Percentiles rank a stretch among this genome's conserved stretches.
Conservation (phyloP, 2,329 filamentous ascomycete species). For the Dactylonectria estremocensis region DNA sequence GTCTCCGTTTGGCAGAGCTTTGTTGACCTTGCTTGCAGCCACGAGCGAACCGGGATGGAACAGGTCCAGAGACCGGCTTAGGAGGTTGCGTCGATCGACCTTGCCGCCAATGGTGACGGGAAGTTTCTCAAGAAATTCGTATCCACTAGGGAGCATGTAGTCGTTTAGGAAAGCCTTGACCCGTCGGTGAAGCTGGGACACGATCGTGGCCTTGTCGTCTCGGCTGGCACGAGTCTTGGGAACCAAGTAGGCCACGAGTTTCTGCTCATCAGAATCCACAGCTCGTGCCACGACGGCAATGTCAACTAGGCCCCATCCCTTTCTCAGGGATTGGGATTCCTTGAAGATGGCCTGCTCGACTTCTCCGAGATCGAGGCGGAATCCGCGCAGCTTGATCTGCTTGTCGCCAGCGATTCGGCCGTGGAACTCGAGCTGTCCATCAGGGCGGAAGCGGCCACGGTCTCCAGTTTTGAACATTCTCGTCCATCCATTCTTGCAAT, state of each 20-base stretch:
- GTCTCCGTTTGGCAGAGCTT: constrained; percentile 14
- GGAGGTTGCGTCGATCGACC: constrained; percentile 41
- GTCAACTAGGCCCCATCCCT: constrained; percentile 30
- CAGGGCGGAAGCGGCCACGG: constrained; percentile 52
- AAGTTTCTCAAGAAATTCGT: constrained; percentile 39
- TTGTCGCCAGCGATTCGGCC: constrained; percentile 58
- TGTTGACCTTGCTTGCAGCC: constrained; percentile 15
- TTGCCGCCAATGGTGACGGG: constrained; percentile 45
- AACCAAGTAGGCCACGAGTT: constrained; percentile 44
- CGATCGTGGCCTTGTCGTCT: constrained; percentile 31
- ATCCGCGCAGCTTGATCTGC: constrained; percentile 51
- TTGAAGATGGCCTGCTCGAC: constrained; percentile 49
- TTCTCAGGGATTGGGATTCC: constrained; percentile 35
- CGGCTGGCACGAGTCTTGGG: constrained; percentile 34
- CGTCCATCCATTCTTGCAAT: constrained; percentile 45
- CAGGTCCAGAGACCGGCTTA: constrained; percentile 36
- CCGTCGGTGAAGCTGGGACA: constrained; percentile 37
- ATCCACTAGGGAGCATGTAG: constrained; percentile 48
- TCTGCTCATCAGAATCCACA: constrained; percentile 39
- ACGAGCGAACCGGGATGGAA: constrained; percentile 27
- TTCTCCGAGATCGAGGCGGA: constrained; percentile 59
- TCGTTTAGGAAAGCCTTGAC: constrained; percentile 43
- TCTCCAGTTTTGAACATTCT: constrained; percentile 62
- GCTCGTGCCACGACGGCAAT: constrained; percentile 42
- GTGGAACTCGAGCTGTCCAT: constrained; percentile 56